phyloP scores from a whole-genome alignment of 2,329 filamentous ascomycete species.

The Penicillium sp. region DNA sequence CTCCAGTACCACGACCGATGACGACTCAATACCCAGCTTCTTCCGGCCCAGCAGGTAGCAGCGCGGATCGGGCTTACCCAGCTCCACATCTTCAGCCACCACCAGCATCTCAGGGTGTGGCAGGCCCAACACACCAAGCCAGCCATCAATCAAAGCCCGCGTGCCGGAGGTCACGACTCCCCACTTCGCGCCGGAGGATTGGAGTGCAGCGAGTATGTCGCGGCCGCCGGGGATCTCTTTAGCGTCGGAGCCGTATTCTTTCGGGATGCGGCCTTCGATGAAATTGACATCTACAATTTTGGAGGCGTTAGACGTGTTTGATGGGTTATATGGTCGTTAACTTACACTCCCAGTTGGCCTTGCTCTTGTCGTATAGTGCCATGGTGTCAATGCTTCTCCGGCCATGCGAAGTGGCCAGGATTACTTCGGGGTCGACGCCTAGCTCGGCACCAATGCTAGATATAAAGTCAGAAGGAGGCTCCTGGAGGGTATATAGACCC shows the following conservation, averaged over 20 bases:
- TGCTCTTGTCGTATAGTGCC: slow-evolving; percentile 69
- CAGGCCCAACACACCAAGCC: slow-evolving; percentile 63
- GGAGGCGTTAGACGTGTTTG: neutral
- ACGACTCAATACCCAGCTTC: slow-evolving; percentile 51
- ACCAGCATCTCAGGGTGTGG: slow-evolving; percentile 63
- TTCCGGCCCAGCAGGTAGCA: slow-evolving; percentile 67
- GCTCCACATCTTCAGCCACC: slow-evolving; percentile 67
- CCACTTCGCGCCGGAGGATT: slow-evolving; percentile 63
- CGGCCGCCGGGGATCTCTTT: slow-evolving; percentile 81
- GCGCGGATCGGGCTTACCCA: slow-evolving; percentile 71
- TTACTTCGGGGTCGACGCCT: slow-evolving; percentile 74
- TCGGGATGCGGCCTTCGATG: slow-evolving; percentile 72
- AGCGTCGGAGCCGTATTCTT: slow-evolving; percentile 69
- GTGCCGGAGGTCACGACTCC: slow-evolving; percentile 76
- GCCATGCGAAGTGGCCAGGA: slow-evolving; percentile 87
- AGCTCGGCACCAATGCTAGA: slow-evolving; percentile 63
- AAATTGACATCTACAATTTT: slow-evolving; percentile 62
- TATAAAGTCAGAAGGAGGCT: neutral
- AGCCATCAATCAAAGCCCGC: slow-evolving; percentile 60
- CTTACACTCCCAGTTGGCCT: slow-evolving; percentile 91
- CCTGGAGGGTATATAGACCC: neutral
- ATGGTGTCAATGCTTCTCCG: slow-evolving; percentile 83
- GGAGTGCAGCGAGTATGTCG: slow-evolving; percentile 62
- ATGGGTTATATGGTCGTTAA: slow-evolving; percentile 20
- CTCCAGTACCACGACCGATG: slow-evolving; percentile 70